Percentiles rank a stretch among this genome's conserved stretches.
phyloP scores from a whole-genome alignment of 768 basidiomycete species.

The Neoboletus magnificus region DNA sequence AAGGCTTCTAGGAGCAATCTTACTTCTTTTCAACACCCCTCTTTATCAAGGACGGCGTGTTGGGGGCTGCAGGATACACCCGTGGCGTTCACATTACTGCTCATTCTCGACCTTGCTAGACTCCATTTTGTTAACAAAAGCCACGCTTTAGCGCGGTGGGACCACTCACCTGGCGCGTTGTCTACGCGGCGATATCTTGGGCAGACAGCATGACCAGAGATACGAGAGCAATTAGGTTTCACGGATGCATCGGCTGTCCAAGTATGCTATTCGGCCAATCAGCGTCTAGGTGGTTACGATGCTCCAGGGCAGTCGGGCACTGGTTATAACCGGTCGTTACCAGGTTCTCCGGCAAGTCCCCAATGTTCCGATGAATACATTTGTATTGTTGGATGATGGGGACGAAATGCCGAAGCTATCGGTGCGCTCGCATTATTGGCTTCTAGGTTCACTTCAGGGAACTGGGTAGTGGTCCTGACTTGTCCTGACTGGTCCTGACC shows the following conservation, averaged over 20 bases:
- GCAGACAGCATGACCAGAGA: constrained; percentile 59
- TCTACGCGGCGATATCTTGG: constrained; percentile 76
- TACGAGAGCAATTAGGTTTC: no score
- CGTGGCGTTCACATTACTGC: background rate
- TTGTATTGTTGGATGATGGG: constrained; percentile 85
- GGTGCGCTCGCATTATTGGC: constrained; percentile 40
- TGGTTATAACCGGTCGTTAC: no score
- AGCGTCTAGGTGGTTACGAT: no score
- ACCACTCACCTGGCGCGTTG: constrained; percentile 72
- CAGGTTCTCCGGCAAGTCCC: no score
- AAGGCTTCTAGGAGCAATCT: constrained; percentile 76
- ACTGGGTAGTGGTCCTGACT: no score
- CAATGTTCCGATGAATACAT: no score
- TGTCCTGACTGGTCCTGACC: no score
- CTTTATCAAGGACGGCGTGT: constrained; percentile 61
- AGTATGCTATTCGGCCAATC: constrained; percentile 78
- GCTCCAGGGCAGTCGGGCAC: no score
- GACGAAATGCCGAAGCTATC: constrained; percentile 74
- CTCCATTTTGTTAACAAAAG: no score
- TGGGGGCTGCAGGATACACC: constrained; percentile 92
- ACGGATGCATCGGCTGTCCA: constrained; percentile 68
- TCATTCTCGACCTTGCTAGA: no score
- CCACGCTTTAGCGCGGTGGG: constrained; percentile 45
- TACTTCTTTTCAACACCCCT: constrained; percentile 81
- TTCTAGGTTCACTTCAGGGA: no score